Evolutionary conservation across 202 grass and related monocot genomes (phyloP), one percentile per base, ranked within the genome.

Genomic region (Zoysia matrella): DNA sequence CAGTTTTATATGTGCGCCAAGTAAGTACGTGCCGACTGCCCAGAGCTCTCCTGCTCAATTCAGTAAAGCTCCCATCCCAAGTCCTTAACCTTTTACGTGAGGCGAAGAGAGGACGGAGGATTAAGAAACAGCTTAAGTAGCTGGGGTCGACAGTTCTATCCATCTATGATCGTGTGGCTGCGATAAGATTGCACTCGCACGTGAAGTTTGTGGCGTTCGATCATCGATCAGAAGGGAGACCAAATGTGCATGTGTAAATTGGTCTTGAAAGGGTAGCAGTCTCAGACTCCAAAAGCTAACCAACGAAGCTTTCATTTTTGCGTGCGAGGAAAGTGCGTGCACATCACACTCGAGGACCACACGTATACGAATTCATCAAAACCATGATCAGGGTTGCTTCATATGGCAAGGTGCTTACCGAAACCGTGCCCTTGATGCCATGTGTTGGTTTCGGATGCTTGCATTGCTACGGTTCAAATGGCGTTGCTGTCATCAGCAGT

Each of bases 241-340:
- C 6, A 70, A 76, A 80, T 22, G 73, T 3, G 47, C 68, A 68
- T 73, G 60, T 73, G 67, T 12, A 5, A 42, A 80, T 41, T 18
- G 81, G 66, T 82, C 63, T 69, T 10, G 39, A 68, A 80, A n/a
- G 1, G 47, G 4, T 41, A 6, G 3, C 30, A 62, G 46, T 11
- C 10, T 52, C 51, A 1, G 52, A 13, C 47, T 44, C 10, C 18
- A 75, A 68, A 76, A 60, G 65, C 46, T 16, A 60, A 22, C 22
- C 22, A 22, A 22, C 18, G 43, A 6, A 36, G 53, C 16, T 89
- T 67, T 82, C 78, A 69, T 79, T 69, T 77, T 89, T 69, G 88
- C 83, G 79, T 89, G 83, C 5, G 62, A 73, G 45, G 73, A 60
- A 82, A 76, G 82, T 71, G 65, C 81, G 76, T 88, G 76, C 64